Conservation (phyloP, 441 rosid genomes). For the Theobroma grandiflorum region DNA sequence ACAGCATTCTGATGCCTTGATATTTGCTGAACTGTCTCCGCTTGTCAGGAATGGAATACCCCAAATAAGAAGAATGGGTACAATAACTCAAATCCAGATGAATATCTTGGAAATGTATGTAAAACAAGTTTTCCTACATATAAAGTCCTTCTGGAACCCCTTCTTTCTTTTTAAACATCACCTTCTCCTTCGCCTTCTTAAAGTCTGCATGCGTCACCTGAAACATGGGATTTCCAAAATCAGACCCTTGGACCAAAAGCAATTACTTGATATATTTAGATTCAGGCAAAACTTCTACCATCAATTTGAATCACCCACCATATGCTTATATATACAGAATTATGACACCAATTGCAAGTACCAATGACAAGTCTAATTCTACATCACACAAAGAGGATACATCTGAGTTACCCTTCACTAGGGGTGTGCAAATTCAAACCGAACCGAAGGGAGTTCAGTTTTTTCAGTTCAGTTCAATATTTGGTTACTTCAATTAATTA, state of each 20-base stretch:
- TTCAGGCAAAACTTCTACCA: background rate
- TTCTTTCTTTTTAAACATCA: slow-evolving; percentile 85
- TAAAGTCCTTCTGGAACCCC: slow-evolving; percentile 77
- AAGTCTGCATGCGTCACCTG: slow-evolving; percentile 76
- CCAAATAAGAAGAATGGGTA: too few species aligned
- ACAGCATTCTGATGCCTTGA: too few species aligned
- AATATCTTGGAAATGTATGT: background rate
- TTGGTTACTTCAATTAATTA: too few species aligned
- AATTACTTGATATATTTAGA: background rate
- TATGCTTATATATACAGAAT: background rate
- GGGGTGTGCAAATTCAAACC: too few species aligned
- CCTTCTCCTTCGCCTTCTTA: slow-evolving; percentile 77
- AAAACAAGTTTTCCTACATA: slow-evolving; percentile 46
- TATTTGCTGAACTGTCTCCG: too few species aligned
- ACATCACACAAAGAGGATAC: background rate
- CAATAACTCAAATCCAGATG: background rate
- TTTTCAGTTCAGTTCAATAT: too few species aligned
- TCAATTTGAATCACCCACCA: background rate
- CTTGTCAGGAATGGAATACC: too few species aligned
- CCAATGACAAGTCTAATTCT: background rate
- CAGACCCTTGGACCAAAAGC: background rate
- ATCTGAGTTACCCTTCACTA: background rate
- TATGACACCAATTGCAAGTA: background rate
- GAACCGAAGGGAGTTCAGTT: too few species aligned
- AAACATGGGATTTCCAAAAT: slow-evolving; percentile 14